Base-by-base conservation (phyloP, 2,329 filamentous ascomycete genomes). In the Boeremia lycopersici region DNA sequence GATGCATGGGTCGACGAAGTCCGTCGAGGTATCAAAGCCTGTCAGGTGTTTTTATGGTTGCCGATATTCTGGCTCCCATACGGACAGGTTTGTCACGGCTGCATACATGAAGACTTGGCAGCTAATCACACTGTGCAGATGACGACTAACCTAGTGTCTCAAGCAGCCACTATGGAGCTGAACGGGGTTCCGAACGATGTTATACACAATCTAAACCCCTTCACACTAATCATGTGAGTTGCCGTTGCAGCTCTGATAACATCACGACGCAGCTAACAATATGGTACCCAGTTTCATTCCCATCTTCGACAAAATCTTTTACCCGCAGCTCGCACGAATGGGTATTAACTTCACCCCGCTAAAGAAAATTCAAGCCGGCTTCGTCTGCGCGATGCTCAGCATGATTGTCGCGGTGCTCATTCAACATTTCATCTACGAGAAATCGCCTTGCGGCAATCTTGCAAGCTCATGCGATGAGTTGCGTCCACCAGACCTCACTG, bases 171-270 rank as follows among this genome's bases (percentile, higher is more conserved):
- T 8, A 81, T 82, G 80, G 53, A 73, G 6, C 73, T 81, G 2
- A 72, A 78, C 34, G 88, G 89, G 15, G 82, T 90, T 1, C 89
- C 89, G 63, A 93, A 92, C 78, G 89, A 93, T 67, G 78, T 92
- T 48, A 83, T 92, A 64, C 84, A 87, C 73, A 91, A 91, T 75
- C 78, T 93, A 36, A 87, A 92, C 71, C 88, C 89, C 4, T 84
- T 93, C 62, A 85, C 87, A 13, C 83, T 92, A 56, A 83, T 93
- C 63, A 84, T 92, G 69, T 84, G 25, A 50, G 52, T 49, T 6
- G 2, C 17, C 11, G 2, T 4, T 19, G 9, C 2, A 19, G 10
- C 6, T 9, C n/a, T 39, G 9, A 6, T 17, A 1, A 15, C 4
- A 23, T 17, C 6, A 11, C 6, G 8, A 26, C 26, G 10, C 7